These are phyloP conservation scores for Termitomyces sp. DNA, from an alignment of 768 basidiomycete genomes.

Conservation along the genomic window DNA sequence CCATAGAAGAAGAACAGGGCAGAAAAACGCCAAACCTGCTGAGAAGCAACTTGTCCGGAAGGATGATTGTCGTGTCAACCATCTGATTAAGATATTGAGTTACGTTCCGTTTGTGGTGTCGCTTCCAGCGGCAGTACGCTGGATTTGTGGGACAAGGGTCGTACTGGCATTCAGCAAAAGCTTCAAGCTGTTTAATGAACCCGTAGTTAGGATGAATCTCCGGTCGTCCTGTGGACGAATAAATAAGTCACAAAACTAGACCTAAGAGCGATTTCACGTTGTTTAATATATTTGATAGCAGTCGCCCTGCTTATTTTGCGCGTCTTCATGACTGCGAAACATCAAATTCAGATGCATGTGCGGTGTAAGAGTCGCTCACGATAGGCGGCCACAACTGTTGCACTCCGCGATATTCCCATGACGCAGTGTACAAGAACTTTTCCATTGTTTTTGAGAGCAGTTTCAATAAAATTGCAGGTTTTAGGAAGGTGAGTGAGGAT, in stretches of 20 bases:
- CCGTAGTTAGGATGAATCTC: slow-evolving; percentile 46
- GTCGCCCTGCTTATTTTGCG: slow-evolving; percentile 35
- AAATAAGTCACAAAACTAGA: slow-evolving; percentile 10
- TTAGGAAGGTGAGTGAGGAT: slow-evolving; percentile 63
- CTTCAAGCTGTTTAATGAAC: slow-evolving; percentile 57
- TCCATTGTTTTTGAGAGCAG: slow-evolving; percentile 49
- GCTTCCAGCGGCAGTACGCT: slow-evolving; percentile 58
- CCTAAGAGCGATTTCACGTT: slow-evolving; percentile 32
- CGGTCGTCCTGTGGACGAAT: slow-evolving; percentile 26
- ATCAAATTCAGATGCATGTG: not conserved
- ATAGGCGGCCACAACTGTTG: slow-evolving; percentile 57
- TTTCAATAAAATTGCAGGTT: slow-evolving; percentile 60
- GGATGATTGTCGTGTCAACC: slow-evolving; percentile 48
- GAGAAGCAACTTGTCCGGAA: slow-evolving; percentile 48
- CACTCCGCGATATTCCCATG: slow-evolving; percentile 71
- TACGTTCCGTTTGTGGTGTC: slow-evolving; percentile 50
- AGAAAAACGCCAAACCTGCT: slow-evolving; percentile 37
- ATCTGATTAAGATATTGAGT: slow-evolving; percentile 49
- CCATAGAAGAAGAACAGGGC: not conserved
- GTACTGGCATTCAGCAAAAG: slow-evolving; percentile 50
- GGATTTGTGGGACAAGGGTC: slow-evolving; percentile 37
- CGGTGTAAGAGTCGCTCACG: slow-evolving; percentile 32
- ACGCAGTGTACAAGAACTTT: slow-evolving; percentile 69
- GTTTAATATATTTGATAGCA: slow-evolving; percentile 48
- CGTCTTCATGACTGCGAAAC: slow-evolving; percentile 32